Percentiles rank a stretch among this genome's conserved stretches.
Conservation (phyloP, 148 eudicot genomes). For the Silene conica region DNA sequence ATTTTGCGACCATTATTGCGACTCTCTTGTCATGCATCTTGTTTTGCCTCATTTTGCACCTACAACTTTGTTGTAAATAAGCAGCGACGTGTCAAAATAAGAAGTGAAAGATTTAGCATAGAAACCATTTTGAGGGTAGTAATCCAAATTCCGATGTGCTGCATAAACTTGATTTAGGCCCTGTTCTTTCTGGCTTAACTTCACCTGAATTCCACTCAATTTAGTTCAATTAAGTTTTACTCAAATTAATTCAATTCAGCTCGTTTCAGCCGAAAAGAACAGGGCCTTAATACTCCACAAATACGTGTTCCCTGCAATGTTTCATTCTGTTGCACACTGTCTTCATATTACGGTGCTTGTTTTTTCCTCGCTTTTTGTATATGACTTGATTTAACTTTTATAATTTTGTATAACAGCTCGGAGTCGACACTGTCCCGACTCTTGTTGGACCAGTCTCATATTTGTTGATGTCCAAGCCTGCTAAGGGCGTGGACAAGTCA, state of each 20-base stretch:
- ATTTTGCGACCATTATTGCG: no score
- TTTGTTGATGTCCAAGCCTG: constrained; percentile 78
- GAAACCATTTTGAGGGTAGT: neutral
- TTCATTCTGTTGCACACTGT: neutral
- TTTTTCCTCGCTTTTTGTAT: neutral
- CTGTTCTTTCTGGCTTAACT: no score
- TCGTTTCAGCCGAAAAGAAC: no score
- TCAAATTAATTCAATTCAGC: no score
- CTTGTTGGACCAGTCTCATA: constrained; percentile 84
- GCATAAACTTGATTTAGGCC: neutral
- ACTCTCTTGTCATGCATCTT: neutral
- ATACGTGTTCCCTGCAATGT: neutral
- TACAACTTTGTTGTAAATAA: neutral
- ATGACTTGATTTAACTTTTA: neutral
- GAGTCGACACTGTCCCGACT: constrained; percentile 78
- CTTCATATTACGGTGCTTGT: neutral
- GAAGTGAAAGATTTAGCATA: neutral
- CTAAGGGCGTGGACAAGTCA: constrained; percentile 91
- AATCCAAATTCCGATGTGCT: neutral
- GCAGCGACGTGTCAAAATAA: neutral
- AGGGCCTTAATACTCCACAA: neutral
- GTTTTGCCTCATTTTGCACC: neutral
- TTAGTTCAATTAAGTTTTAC: no score
- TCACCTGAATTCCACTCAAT: no score
- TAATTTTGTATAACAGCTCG: constrained; percentile 49